These are phyloP conservation scores for Tricholoma hemisulphureum DNA, from an alignment of 768 basidiomycete species.

Conservation along the genomic window DNA sequence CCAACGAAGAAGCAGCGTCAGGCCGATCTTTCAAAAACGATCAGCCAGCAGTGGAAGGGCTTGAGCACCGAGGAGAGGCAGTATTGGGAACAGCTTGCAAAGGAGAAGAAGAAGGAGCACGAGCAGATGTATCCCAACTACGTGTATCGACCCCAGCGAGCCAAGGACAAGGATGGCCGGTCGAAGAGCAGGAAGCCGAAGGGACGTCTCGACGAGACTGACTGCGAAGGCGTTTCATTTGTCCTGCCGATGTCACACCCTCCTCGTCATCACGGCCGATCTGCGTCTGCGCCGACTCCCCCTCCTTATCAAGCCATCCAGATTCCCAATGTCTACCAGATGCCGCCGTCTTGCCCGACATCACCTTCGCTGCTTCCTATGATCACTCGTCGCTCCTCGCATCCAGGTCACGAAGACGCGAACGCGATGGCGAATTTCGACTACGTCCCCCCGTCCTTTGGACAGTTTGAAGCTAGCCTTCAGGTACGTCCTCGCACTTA, in stretches of 20 bases:
- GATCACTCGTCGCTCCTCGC: slow-evolving; percentile 60
- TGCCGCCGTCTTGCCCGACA: slow-evolving; percentile 58
- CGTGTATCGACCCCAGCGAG: slow-evolving; percentile 73
- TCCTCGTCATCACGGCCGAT: slow-evolving; percentile 34
- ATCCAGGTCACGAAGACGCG: slow-evolving; percentile 45
- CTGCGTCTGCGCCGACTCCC: slow-evolving; percentile 62
- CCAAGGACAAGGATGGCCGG: slow-evolving; percentile 55
- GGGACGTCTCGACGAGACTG: slow-evolving; percentile 24
- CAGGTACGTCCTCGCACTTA: slow-evolving; percentile 33
- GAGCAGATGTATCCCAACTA: slow-evolving; percentile 73
- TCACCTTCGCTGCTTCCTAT: slow-evolving; percentile 58
- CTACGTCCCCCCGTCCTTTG: slow-evolving; percentile 38
- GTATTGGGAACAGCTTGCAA: slow-evolving; percentile 75
- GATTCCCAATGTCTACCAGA: slow-evolving; percentile 59
- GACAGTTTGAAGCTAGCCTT: slow-evolving; percentile 46
- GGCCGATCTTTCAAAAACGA: slow-evolving; percentile 76
- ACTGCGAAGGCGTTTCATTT: slow-evolving; percentile 42
- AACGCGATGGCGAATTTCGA: slow-evolving; percentile 50
- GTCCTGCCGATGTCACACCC: slow-evolving; percentile 36
- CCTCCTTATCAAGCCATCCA: slow-evolving; percentile 67
- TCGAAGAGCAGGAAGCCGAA: slow-evolving; percentile 43
- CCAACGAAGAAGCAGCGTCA: slow-evolving; percentile 66
- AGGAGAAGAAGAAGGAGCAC: slow-evolving; percentile 79
- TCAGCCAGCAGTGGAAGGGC: slow-evolving; percentile 78
- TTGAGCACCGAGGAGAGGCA: slow-evolving; percentile 63